Evolutionary conservation across 2,329 filamentous ascomycete species (phyloP).

Genomic region (Fusarium abutilonis): DNA sequence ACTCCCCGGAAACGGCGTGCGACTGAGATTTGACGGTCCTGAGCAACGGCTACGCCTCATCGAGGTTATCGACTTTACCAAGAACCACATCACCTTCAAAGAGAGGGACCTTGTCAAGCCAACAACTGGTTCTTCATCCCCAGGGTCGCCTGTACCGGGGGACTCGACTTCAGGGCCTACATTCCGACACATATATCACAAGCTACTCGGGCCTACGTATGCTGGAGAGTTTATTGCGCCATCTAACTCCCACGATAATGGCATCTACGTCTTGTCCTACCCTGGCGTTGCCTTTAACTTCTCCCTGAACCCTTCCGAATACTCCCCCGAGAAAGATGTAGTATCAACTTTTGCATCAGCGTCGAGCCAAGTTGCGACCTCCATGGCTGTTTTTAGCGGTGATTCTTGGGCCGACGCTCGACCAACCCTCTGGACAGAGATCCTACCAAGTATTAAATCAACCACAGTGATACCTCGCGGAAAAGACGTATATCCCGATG

Average conservation of each 20-base stretch:
- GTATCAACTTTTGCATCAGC: conserved; percentile 85
- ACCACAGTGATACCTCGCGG: conserved; percentile 74
- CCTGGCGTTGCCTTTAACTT: conserved; percentile 95
- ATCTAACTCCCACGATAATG: conserved; percentile 62
- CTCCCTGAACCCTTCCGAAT: conserved; percentile 76
- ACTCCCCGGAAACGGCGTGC: conserved; percentile 86
- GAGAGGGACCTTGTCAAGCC: conserved; percentile 80
- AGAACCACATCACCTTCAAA: conserved; percentile 83
- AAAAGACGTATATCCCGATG: conserved; percentile 84
- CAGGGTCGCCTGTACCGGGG: conserved; percentile 47
- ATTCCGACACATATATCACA: conserved; percentile 91
- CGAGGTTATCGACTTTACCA: conserved; percentile 90
- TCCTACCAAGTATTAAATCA: conserved; percentile 77
- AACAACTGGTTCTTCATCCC: conserved; percentile 52
- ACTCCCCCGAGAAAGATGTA: conserved; percentile 81
- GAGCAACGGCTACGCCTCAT: conserved; percentile 92
- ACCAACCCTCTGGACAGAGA: conserved; percentile 77
- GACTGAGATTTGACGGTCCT: conserved; percentile 90
- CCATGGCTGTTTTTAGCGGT: conserved; percentile 91
- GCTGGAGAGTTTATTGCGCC: conserved; percentile 89
- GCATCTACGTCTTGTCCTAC: conserved; percentile 91
- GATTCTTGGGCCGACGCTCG: conserved; percentile 90
- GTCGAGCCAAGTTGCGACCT: conserved; percentile 77
- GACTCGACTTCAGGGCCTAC: conserved; percentile 68
- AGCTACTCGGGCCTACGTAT: conserved; percentile 92